A percentile compares a stretch with the other conserved stretches of the same genome.
Evolutionary conservation across 805 yeast species (phyloP).

Genomic region (Candida endomychidarum): DNA sequence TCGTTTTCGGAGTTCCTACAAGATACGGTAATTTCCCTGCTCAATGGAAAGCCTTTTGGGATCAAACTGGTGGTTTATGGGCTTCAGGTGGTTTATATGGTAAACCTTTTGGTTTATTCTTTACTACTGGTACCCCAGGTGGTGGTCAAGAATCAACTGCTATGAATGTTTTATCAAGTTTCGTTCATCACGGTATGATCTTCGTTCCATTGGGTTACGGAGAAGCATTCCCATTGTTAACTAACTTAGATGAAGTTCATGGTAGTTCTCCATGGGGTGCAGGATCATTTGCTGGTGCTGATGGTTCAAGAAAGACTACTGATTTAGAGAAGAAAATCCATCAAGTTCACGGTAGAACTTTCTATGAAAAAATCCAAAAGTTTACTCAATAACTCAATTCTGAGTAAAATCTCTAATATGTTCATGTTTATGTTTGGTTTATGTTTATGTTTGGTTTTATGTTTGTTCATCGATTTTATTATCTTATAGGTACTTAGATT

Average conservation of each 20-base stretch:
- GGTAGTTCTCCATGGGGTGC: conserved; percentile 91
- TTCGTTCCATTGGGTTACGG: conserved; percentile 79
- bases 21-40: conserved; percentile 82
- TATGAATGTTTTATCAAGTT: conserved; percentile 59
- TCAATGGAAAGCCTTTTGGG: conserved; percentile 76
- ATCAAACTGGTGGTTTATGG: conserved; percentile 79
- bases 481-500: too few species aligned
- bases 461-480: too few species aligned
- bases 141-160: conserved; percentile 82
- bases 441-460: background rate
- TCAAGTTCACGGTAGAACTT: conserved; percentile 64
- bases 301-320: conserved; percentile 71
- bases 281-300: conserved; percentile 72
- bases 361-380: conserved; percentile 35
- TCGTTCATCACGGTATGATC: conserved; percentile 79
- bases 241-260: conserved; percentile 62
- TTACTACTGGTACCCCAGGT: conserved; percentile 71
- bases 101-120: conserved; percentile 72
- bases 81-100: conserved; percentile 69
- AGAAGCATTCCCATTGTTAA: conserved; percentile 51
- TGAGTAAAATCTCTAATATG: too few species aligned
- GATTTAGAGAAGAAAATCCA: conserved; percentile 65
- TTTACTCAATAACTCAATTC: conserved; percentile 12
- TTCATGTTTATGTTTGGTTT: too few species aligned
- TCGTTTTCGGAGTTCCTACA: conserved; percentile 83